Conservation (phyloP, 805 yeast genomes). For the Kuraishia borneana region DNA sequence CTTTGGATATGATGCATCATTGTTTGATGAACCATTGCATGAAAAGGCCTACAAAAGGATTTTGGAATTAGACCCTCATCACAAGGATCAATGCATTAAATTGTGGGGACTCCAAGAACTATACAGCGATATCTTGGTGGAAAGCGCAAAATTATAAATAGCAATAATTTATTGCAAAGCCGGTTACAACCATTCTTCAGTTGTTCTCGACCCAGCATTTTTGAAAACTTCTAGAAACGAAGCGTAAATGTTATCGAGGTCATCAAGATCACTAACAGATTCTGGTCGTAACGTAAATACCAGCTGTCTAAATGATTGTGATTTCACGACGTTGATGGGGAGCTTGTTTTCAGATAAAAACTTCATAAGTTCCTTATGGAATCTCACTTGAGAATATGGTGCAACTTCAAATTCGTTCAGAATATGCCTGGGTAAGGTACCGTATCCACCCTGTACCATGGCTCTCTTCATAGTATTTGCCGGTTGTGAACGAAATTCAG, state of each 20-base stretch:
- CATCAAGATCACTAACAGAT: constrained; percentile 33
- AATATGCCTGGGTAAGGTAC: constrained; percentile 5
- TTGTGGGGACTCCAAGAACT: constrained; percentile 1
- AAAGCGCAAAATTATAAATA: neutral
- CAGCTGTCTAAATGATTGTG: constrained; percentile 39
- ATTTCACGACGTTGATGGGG: constrained; percentile 33
- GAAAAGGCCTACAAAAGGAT: too few relatives aligned
- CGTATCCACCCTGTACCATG: constrained; percentile 4
- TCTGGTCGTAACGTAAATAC: constrained; percentile 38
- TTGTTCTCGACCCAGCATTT: constrained; percentile 6
- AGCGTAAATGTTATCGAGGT: constrained; percentile 30
- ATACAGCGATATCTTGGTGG: constrained; percentile 1
- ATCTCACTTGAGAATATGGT: constrained; percentile 32
- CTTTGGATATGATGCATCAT: neutral
- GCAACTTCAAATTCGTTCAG: constrained; percentile 21
- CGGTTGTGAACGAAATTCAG: neutral
- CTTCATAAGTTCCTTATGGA: constrained; percentile 38
- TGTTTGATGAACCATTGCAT: too few relatives aligned
- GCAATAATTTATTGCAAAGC: neutral
- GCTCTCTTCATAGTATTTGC: constrained; percentile 3
- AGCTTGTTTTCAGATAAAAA: constrained; percentile 43
- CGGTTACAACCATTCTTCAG: neutral
- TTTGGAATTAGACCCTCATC: too few relatives aligned
- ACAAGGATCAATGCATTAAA: neutral
- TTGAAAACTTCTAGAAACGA: constrained; percentile 31